These are phyloP conservation scores for Mycena citricolor DNA, from an alignment of 1,284 basidiomycete genomes.

Conservation along the genomic window DNA sequence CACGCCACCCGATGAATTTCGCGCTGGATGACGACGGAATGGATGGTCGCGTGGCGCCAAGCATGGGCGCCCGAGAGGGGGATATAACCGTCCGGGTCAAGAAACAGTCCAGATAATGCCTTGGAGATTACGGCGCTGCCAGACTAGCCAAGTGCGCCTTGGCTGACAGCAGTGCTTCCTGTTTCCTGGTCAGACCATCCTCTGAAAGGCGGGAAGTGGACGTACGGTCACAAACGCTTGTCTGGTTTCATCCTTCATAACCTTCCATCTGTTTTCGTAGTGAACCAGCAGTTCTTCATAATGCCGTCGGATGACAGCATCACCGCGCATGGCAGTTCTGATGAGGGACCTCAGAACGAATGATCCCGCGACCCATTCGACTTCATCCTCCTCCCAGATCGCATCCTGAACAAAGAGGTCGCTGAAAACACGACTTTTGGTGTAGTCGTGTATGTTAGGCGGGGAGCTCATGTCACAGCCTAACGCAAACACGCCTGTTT, in stretches of 20 bases:
- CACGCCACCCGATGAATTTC: no score
- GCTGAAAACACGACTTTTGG: slow-evolving; percentile 45
- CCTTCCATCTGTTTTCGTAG: slow-evolving; percentile 61
- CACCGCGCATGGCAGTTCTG: slow-evolving; percentile 44
- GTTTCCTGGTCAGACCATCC: neutral
- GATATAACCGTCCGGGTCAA: no score
- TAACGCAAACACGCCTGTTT: slow-evolving; percentile 37
- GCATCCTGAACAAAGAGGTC: slow-evolving; percentile 57
- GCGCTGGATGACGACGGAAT: no score
- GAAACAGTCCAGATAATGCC: no score
- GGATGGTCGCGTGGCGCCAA: no score
- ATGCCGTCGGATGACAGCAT: slow-evolving; percentile 36
- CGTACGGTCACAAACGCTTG: slow-evolving; percentile 55
- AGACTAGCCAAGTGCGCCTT: slow-evolving; percentile 16
- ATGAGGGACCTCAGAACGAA: slow-evolving; percentile 54
- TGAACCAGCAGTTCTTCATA: slow-evolving; percentile 50
- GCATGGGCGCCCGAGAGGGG: no score
- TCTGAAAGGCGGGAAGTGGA: slow-evolving; percentile 2
- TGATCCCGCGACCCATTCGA: slow-evolving; percentile 63
- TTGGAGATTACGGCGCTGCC: slow-evolving; percentile 8
- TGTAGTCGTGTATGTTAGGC: slow-evolving; percentile 34
- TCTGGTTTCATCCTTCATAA: slow-evolving; percentile 60
- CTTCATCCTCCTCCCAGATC: slow-evolving; percentile 61
- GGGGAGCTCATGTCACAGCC: slow-evolving; percentile 10
- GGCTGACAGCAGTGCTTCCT: slow-evolving; percentile 21